phyloP scores from a whole-genome alignment of 1,139 yeast genomes.

The Geotrichum citri-aurantii region DNA sequence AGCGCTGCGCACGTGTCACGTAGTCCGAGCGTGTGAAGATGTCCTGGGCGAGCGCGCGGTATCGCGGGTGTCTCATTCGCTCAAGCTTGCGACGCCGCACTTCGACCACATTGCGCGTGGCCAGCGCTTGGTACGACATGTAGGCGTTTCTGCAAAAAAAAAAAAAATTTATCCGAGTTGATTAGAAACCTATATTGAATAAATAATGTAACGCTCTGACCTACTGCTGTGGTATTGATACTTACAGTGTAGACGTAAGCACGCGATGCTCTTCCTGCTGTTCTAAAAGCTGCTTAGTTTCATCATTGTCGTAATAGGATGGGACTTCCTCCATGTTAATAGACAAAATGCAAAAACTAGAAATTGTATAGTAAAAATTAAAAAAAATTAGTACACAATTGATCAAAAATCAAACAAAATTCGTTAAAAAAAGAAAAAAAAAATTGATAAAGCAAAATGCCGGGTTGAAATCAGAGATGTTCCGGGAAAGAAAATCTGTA shows the following conservation, averaged over 20 bases:
- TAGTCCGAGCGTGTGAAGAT: conserved; percentile 32
- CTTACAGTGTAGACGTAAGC: conserved; percentile 28
- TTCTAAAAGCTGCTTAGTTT: not conserved
- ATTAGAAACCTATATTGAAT: not conserved
- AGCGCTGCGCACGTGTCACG: conserved; percentile 41
- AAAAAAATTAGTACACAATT: not conserved
- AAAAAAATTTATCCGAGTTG: too few species aligned
- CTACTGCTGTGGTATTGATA: too few species aligned
- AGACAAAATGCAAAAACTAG: not conserved
- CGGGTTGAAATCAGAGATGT: too few species aligned
- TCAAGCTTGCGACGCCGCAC: conserved; percentile 26
- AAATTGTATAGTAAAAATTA: too few species aligned
- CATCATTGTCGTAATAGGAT: not conserved
- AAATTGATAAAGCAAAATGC: not conserved
- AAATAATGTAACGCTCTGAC: too few species aligned
- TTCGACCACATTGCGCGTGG: conserved; percentile 24
- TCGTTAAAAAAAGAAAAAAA: not conserved
- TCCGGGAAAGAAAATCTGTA: too few species aligned
- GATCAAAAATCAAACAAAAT: not conserved
- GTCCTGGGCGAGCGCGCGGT: conserved; percentile 20
- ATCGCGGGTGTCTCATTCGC: conserved; percentile 17
- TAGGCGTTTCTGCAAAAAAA: conserved; percentile 25
- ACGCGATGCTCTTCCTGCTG: conserved; percentile 26
- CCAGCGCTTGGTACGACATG: conserved; percentile 23
- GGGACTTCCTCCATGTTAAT: not conserved